Evolutionary conservation across 805 yeast species (phyloP).

Genomic region (Metschnikowia lunata): DNA sequence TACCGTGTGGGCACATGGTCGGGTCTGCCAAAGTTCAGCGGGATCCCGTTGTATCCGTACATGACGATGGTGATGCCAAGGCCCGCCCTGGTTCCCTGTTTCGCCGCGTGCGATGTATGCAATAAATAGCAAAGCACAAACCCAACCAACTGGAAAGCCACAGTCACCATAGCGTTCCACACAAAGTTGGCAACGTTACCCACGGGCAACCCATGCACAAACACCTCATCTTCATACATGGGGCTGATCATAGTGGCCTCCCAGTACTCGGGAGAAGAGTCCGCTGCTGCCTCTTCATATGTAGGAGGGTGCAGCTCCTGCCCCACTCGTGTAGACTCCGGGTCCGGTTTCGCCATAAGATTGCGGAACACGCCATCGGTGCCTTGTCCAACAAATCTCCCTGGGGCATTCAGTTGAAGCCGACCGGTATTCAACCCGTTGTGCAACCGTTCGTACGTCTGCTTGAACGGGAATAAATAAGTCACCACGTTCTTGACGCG

Average conservation of each 20-base stretch:
- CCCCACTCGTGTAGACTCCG: conserved; percentile 27
- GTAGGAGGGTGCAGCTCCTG: conserved; percentile 70
- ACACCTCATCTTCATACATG: conserved; percentile 80
- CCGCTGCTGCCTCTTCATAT: conserved; percentile 93
- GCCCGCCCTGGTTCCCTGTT: conserved; percentile 91
- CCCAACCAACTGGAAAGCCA: conserved; percentile 93
- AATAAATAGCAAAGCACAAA: conserved; percentile 83
- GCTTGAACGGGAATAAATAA: conserved; percentile 35
- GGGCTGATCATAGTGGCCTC: conserved; percentile 82
- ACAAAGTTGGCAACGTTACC: conserved; percentile 84
- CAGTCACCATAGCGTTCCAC: conserved; percentile 85
- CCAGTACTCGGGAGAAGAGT: conserved; percentile 95
- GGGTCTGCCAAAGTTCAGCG: conserved; percentile 37
- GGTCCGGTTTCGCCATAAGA: conserved; percentile 83
- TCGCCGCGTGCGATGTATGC: conserved; percentile 96
- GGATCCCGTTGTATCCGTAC: conserved; percentile 45
- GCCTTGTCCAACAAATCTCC: conserved; percentile 42
- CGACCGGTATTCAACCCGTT: conserved; percentile 41
- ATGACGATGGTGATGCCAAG: conserved; percentile 78
- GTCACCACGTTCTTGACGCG: conserved; percentile 30
- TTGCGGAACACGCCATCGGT: conserved; percentile 93
- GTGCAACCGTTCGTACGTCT: conserved; percentile 40
- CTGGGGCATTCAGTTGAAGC: conserved; percentile 42
- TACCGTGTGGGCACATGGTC: conserved; percentile 30
- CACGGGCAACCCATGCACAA: conserved; percentile 93